phyloP scores from a whole-genome alignment of 2,329 filamentous ascomycete species.

The Aureobasidium pullulans region DNA sequence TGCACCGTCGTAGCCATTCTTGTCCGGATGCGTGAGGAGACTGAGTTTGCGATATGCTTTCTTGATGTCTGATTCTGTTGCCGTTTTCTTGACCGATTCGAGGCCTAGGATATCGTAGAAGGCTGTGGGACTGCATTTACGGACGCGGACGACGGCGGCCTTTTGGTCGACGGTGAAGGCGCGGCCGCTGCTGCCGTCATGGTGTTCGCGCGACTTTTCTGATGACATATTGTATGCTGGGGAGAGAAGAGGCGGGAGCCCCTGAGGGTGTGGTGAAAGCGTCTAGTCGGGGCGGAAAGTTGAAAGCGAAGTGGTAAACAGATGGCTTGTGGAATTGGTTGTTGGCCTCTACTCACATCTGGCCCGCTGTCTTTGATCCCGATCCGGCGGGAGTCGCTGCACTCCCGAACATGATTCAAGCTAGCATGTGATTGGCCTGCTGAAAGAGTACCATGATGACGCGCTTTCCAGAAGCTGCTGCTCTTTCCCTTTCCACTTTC shows the following conservation, averaged over 20 bases:
- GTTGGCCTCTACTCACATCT: background rate
- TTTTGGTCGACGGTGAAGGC: constrained; percentile 86
- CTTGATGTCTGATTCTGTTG: constrained; percentile 81
- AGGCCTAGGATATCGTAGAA: constrained; percentile 93
- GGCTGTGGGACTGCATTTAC: constrained; percentile 72
- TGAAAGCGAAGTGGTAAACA: background rate
- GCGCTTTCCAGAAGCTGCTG: background rate
- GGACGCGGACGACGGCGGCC: constrained; percentile 81
- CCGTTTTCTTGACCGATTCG: constrained; percentile 54
- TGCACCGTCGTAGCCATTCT: constrained; percentile 91
- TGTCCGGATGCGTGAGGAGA: constrained; percentile 93
- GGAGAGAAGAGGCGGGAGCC: background rate
- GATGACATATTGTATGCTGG: constrained; percentile 25
- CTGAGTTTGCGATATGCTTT: constrained; percentile 95
- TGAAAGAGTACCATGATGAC: background rate
- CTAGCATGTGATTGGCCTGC: no score
- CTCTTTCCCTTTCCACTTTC: background rate
- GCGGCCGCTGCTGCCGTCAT: constrained; percentile 68
- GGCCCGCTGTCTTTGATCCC: no score
- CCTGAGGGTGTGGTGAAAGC: background rate
- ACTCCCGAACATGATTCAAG: no score
- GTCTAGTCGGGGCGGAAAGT: background rate
- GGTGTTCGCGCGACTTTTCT: constrained; percentile 53
- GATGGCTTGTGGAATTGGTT: background rate
- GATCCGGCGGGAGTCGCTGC: no score